phyloP scores from a whole-genome alignment of 495 filamentous ascomycete genomes.

The Delitschia confertaspora region DNA sequence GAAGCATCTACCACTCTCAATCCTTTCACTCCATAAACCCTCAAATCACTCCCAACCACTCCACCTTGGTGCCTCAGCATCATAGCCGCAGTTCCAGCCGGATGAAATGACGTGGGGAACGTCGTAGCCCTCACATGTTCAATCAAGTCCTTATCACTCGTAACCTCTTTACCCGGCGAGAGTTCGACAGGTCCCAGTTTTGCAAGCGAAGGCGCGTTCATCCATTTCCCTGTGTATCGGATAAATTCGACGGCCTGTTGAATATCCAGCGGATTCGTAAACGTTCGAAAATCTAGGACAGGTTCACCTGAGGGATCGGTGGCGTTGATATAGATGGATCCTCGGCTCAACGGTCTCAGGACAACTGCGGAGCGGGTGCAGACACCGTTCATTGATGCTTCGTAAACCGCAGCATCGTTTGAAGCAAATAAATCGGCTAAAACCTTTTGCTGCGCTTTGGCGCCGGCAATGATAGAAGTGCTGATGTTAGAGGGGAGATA shows the following conservation, averaged over 20 bases:
- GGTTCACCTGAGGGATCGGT: conserved; percentile 8
- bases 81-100: conserved; percentile 11
- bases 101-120: conserved; percentile 12
- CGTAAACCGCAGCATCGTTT: conserved; percentile 4
- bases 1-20: conserved; percentile 20
- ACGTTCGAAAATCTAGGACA: conserved; percentile 11
- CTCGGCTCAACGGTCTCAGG: conserved; percentile 14
- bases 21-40: conserved; percentile 8
- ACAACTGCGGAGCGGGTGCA: background rate
- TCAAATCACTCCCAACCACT: conserved; percentile 13
- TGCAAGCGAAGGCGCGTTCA: background rate
- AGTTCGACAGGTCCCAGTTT: conserved; percentile 7
- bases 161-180: conserved; percentile 1
- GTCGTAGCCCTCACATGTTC: conserved; percentile 5
- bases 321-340: conserved; percentile 17
- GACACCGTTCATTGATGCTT: conserved; percentile 3
- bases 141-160: conserved; percentile 9
- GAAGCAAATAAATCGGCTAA: conserved; percentile 5
- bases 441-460: conserved; percentile 5
- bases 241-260: background rate
- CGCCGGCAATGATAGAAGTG: conserved; percentile 9
- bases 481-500: conserved; percentile 9
- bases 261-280: conserved; percentile 15
- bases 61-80: conserved; percentile 4
- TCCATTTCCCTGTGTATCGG: conserved; percentile 1